Evolutionary conservation across 2,329 filamentous ascomycete species (phyloP), one percentile per base, ranked within the genome.

Genomic region (Neofusicoccum laricinum): DNA sequence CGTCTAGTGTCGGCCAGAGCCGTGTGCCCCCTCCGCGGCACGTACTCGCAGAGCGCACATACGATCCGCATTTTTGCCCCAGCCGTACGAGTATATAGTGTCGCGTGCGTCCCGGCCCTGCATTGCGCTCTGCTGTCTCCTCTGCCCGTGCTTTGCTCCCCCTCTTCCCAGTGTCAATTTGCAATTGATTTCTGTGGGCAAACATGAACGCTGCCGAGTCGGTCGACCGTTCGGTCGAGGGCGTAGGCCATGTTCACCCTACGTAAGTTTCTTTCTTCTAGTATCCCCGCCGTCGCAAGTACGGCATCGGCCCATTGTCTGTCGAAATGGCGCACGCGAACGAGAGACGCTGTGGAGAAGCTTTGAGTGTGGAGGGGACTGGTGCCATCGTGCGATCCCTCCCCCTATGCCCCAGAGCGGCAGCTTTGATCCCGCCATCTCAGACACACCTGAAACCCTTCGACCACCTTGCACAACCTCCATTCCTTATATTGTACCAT

Each of bases 181-280:
- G 19, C 25, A 11, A 19, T 45, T 45, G 53, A 32, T 34, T 30
- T 17, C 15, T 45, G 53, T 10, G 41, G 30, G 25, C 40, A 46
- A 50, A 11, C 55, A 71, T 71, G 68, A 69, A 63, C 61, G 66
- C 65, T 59, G 67, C 72, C 49, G 73, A 77, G 68, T 68, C 69
- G 49, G 65, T 75, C 40, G 73, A 76, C 66, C 69, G 70, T 61
- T 67, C 71, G n/a, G 69, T 75, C 66, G 67, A 73, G 64, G 71
- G 72, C 14, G 68, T 59, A 40, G 55, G 41, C 19, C 55, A 59
- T 21, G 40, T 25, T 41, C 55, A 59, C 10, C 53, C 43, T 8
- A 11, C 36, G 63, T 48, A 43, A 51, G 53, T 50, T 40, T 40
- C 5, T 32, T 30, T n/a, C 36, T 46, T 7, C 4, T 46, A 30